Base-by-base conservation (phyloP, 2,329 filamentous ascomycete genomes). In the Fusarium nisikadoi region DNA sequence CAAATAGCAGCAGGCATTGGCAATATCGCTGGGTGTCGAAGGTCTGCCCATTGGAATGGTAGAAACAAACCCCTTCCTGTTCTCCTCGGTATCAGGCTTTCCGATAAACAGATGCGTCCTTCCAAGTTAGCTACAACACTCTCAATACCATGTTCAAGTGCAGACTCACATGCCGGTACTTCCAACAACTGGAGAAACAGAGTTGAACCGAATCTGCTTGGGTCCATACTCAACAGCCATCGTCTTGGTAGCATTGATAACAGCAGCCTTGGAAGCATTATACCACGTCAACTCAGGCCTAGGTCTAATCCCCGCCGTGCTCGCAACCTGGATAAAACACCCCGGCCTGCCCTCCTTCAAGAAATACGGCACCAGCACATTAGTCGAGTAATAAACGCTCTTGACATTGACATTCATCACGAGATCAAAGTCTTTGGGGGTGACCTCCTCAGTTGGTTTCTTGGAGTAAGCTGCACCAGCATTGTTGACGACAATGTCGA, bases 171-270 rank as follows among this genome's bases (percentile, higher is more conserved):
- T 71, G 2, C 69, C 69, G 8, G 69, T 71, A 31, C 69, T 71
- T 19, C 89, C 90, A 5, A 94, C 84, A 1, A 93, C 87, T 0
- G 92, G 92, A 33, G 90, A 92, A n/a, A 94, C 88, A 4, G 89
- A 87, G 69, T 94, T 94, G 76, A 94, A 91, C 0, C 92, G 88
- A 72, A 95, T 93, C 73, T 93, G 87, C 61, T 92, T 87, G 0
- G 89, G 87, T 1, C 90, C 93, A 75, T 92, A 94, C 79, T 95
- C 93, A 3, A 92, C 90, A 0, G 92, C 93, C 75, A 95, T 80
- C 0, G 81, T 79, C 79, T 87, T 87, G 3, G 84, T 85, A 43
- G 88, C 89, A 54, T 87, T 91, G 72, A 88, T 87, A 17, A 91
- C 87, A 1, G 91, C 91, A 1, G 88, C 90, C 78, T 93, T 93